phyloP scores from a whole-genome alignment of 305 asterid genomes.

The Fraxinus nigra region DNA sequence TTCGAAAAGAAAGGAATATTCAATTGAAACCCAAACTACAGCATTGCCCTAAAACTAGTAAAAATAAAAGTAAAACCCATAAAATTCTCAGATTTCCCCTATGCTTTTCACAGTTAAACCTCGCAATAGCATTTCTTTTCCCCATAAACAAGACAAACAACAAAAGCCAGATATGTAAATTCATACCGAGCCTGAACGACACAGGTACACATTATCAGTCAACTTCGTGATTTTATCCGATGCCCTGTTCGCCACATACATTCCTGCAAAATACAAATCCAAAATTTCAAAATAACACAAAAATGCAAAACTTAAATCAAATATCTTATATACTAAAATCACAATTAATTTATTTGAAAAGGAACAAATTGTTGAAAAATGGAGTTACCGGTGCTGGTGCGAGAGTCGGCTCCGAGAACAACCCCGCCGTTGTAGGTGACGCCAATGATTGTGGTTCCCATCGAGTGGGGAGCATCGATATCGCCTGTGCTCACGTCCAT shows the following conservation, averaged over 20 bases:
- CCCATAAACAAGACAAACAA: neutral
- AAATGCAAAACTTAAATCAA: neutral
- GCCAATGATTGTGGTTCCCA: conserved; percentile 93
- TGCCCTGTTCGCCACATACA: conserved; percentile 94
- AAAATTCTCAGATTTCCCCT: neutral
- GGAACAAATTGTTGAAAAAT: neutral
- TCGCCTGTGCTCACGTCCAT: conserved; percentile 52
- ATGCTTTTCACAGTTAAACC: neutral
- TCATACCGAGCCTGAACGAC: conserved; percentile 92
- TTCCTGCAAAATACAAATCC: conserved; percentile 39
- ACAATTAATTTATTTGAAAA: neutral
- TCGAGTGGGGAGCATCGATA: conserved; percentile 64
- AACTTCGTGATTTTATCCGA: conserved; percentile 84
- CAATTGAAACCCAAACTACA: neutral
- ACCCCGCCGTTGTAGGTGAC: conserved; percentile 89
- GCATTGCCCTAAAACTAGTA: neutral
- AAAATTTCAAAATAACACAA: neutral
- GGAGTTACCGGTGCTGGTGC: conserved; percentile 77
- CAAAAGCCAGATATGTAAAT: neutral
- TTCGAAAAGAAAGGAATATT: neutral
- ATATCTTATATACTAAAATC: neutral
- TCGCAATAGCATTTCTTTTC: neutral
- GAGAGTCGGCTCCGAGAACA: conserved; percentile 85
- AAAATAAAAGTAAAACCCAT: neutral
- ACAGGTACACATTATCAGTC: conserved; percentile 76